Conservation (phyloP, 805 yeast species). For the Isabelozyma heimii region DNA sequence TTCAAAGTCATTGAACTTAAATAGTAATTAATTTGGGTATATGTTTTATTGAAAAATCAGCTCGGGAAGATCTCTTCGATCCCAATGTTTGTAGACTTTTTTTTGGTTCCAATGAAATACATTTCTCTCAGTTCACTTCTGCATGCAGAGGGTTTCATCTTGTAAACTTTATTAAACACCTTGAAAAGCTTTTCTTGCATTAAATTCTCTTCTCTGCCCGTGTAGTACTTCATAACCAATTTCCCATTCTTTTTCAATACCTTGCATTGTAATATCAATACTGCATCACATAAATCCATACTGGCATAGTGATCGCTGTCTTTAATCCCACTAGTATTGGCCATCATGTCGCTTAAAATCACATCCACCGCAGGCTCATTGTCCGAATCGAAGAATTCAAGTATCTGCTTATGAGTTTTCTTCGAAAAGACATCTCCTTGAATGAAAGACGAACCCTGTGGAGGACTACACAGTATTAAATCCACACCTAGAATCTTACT, state of each 20-base stretch:
- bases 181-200: conserved; percentile 58
- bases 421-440: conserved; percentile 40
- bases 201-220: conserved; percentile 73
- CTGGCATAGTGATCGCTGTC: conserved; percentile 81
- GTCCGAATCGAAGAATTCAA: conserved; percentile 42
- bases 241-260: conserved; percentile 68
- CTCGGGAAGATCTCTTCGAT: neutral
- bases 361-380: conserved; percentile 24
- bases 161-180: conserved; percentile 60
- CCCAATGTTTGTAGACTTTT: conserved; percentile 23
- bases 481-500: conserved; percentile 76
- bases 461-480: conserved; percentile 33
- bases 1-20: conserved; percentile 19
- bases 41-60: neutral
- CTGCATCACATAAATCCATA: conserved; percentile 92
- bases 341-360: conserved; percentile 83
- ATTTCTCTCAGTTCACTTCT: conserved; percentile 78
- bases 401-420: conserved; percentile 55
- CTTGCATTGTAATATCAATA: conserved; percentile 70
- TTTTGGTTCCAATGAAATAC: conserved; percentile 69
- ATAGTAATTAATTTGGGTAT: neutral
- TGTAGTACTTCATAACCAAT: conserved; percentile 78
- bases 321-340: conserved; percentile 81
- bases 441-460: conserved; percentile 33
- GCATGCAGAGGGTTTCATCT: conserved; percentile 80